Conservation (phyloP, 2,329 filamentous ascomycete genomes). For the Beauveria sp. region DNA sequence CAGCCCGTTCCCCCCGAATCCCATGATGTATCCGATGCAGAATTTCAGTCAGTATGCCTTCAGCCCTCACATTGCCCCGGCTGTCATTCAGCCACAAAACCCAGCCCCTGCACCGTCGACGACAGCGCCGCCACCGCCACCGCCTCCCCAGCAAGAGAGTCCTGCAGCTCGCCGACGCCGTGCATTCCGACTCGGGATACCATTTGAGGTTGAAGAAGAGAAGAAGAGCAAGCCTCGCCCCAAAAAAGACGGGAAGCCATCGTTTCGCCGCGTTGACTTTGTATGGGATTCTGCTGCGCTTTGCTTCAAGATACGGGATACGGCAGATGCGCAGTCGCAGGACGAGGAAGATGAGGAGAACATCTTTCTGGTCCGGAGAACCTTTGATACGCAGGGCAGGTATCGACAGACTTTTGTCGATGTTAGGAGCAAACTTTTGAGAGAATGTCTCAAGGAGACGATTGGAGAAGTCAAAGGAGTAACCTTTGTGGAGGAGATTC, state of each 20-base stretch:
- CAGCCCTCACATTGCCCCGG: not conserved
- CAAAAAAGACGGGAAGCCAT: slow-evolving; percentile 22
- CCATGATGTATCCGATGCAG: not conserved
- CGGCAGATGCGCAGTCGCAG: slow-evolving; percentile 32
- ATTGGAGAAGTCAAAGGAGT: slow-evolving; percentile 42
- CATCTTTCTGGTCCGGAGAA: slow-evolving; percentile 74
- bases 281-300: slow-evolving; percentile 45
- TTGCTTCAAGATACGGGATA: slow-evolving; percentile 48
- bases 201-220: slow-evolving; percentile 12
- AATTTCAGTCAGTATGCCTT: not conserved
- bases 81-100: not conserved
- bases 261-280: slow-evolving; percentile 45
- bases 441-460: slow-evolving; percentile 47
- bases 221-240: slow-evolving; percentile 15
- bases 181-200: not conserved
- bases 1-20: not conserved
- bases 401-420: slow-evolving; percentile 67
- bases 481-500: slow-evolving; percentile 72
- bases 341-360: slow-evolving; percentile 65
- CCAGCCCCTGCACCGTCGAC: not conserved
- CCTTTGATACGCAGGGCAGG: slow-evolving; percentile 79
- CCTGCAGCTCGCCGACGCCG: not conserved
- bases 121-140: not conserved
- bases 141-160: not conserved
- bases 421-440: slow-evolving; percentile 75